Evolutionary conservation across 805 yeast genomes (phyloP), one percentile per base, ranked within the genome.

Genomic region (Yarrowia bubula): DNA sequence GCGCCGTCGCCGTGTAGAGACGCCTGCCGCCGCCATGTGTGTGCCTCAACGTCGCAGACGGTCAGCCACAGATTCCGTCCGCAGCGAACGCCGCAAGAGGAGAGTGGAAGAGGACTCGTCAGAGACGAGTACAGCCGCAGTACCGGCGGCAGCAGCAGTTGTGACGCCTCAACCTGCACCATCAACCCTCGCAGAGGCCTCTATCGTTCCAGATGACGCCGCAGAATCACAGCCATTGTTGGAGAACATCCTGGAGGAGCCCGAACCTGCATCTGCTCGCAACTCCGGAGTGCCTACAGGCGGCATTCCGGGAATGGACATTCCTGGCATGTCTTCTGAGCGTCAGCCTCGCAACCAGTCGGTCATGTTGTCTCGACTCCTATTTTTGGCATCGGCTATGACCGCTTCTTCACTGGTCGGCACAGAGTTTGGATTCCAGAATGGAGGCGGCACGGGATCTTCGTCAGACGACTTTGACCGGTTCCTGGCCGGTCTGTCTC

Each of bases 331-430:
- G 17, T 51, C 58, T 9, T 15, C n/a, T 11, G 31, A 41, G 2
- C 61, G 47, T 0, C 47, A 58, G 15, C 51, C 64, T 2, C 33
- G 64, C 1, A 58, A 70, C 53, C 84, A 80, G 65, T 75, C 80
- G 1, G 75, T 77, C 14, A 77, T 80, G 75, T 72, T 80, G 6
- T 77, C 83, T 1, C 71, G 82, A 39, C 69, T 80, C 17, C 68
- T 80, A 35, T 80, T 81, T 17, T 70, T 79, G 18, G 83, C 83
- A 0, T 81, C 84, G 0, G 74, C 78, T 1, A 79, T 82, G 1
- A 80, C 84, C 0, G 80, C 81, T 1, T 69, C 71, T 1, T 75
- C 80, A 6, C 67, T 81, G 15, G 74, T 80, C 50, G 37, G 58
- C 35, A 50, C 62, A n/a, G 68, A 66, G 35, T 53, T 60, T 32